Evolutionary conservation across 2,329 filamentous ascomycete genomes (phyloP), one percentile per base, ranked within the genome.

Genomic region (Hawksworthiomyces lignivorus): DNA sequence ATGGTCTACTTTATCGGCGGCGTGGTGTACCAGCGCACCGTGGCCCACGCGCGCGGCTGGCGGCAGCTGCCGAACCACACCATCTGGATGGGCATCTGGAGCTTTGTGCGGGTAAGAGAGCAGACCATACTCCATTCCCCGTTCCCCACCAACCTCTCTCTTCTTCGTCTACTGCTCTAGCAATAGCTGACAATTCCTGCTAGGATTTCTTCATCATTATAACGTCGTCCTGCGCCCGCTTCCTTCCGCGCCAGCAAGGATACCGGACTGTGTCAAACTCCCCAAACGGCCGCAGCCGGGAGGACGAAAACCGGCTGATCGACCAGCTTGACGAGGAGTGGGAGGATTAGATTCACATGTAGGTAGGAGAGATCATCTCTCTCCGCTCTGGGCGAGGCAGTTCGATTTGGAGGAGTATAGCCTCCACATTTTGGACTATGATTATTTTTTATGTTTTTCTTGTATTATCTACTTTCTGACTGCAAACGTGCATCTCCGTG

Each of bases 271-370:
- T 89, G 19, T 73, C 73, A 28, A 63, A 69, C 12, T 75, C 72
- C 36, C 67, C 72, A 10, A 71, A 60, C 50, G 67, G 70, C 29
- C 62, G 67, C 43, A 68, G 68, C 54, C 61, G 71, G 43, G 90
- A 96, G 45, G 89, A 88, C 42, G 92, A 97, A 64, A 96, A 97
- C 62, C 71, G 88, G 49, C 65, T 97, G 53, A 97, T 98, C 60
- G 90, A 97, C 61, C 87, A 96, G 62, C 70, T 96, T 46, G 92
- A 97, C 56, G 90, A 97, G 61, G 89, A 96, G 59, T 97, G 90
- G 90, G 89, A 96, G 53, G 89, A 95, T 4, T 33, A 20, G 31
- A n/a, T n/a, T n/a, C n/a, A n/a, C n/a, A n/a, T n/a, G n/a, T n/a
- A n/a, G n/a, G n/a, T n/a, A n/a, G n/a, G n/a, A n/a, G n/a, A n/a